phyloP scores from a whole-genome alignment of 106 monocot genomes.

The Triglochin maritima region DNA sequence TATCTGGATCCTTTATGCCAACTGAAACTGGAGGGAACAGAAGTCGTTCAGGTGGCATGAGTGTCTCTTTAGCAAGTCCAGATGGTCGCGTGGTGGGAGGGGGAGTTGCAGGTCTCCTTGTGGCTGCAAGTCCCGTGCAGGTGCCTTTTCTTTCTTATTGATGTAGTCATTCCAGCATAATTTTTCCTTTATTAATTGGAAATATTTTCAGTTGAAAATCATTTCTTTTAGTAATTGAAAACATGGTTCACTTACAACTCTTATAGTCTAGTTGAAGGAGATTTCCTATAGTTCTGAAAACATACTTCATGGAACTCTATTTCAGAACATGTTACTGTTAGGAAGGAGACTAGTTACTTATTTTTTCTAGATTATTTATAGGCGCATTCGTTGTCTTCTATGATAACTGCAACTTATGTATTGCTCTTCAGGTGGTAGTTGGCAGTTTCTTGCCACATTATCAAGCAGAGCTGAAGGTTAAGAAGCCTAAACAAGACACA shows the following conservation, averaged over 20 bases:
- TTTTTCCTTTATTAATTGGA: not conserved
- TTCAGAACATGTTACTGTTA: too few species aligned
- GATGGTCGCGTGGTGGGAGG: slow-evolving; percentile 78
- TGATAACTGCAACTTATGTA: too few species aligned
- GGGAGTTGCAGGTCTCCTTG: slow-evolving; percentile 59
- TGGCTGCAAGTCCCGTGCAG: slow-evolving; percentile 66
- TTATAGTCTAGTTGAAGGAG: too few species aligned
- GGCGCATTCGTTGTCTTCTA: too few species aligned
- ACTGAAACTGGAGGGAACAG: slow-evolving; percentile 54
- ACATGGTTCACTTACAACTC: not conserved
- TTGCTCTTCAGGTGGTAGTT: slow-evolving; percentile 47
- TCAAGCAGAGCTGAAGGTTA: slow-evolving; percentile 52
- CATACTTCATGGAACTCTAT: too few species aligned
- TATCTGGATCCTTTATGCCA: slow-evolving; percentile 80
- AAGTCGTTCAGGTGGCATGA: slow-evolving; percentile 71
- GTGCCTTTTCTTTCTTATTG: slow-evolving; percentile 4
- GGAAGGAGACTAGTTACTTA: too few species aligned
- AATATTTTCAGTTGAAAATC: not conserved
- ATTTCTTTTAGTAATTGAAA: not conserved
- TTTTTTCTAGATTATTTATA: not conserved
- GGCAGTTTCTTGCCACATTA: slow-evolving; percentile 69
- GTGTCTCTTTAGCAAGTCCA: slow-evolving; percentile 64
- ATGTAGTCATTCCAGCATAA: not conserved
- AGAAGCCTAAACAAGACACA: slow-evolving; percentile 35
- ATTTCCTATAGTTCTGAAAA: too few species aligned